These are phyloP conservation scores for Fraxinus ornus DNA, from an alignment of 305 asterid species.

Conservation along the genomic window DNA sequence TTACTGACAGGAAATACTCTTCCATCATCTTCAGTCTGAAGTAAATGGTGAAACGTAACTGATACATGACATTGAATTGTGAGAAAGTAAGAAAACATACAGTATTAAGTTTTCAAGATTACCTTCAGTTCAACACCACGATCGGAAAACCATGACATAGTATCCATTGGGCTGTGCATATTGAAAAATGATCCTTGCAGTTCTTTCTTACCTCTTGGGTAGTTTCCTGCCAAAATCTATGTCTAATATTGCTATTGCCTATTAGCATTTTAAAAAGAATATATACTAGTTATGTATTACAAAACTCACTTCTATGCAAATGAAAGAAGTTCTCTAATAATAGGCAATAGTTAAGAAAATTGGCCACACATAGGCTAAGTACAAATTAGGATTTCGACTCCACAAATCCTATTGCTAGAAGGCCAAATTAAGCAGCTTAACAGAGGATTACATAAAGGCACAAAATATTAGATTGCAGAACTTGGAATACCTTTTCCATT, in stretches of 20 bases:
- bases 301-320: slow-evolving; percentile 1
- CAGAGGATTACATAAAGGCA: not conserved
- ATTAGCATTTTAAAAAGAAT: slow-evolving; percentile 14
- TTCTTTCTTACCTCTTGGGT: slow-evolving; percentile 92
- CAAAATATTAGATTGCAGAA: not conserved
- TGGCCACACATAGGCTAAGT: not conserved
- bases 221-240: slow-evolving; percentile 76
- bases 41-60: slow-evolving; percentile 23
- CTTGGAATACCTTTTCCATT: not conserved
- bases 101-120: slow-evolving; percentile 17
- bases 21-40: slow-evolving; percentile 82
- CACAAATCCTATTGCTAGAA: not conserved
- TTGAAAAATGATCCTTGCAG: slow-evolving; percentile 86
- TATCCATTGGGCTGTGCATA: slow-evolving; percentile 79
- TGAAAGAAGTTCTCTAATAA: slow-evolving; percentile 1
- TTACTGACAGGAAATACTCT: slow-evolving; percentile 86
- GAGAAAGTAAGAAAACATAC: slow-evolving; percentile 9
- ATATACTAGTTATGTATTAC: not conserved
- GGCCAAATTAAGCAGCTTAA: not conserved
- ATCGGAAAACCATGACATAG: slow-evolving; percentile 89
- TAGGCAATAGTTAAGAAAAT: slow-evolving; percentile 1
- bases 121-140: slow-evolving; percentile 83
- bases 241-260: slow-evolving; percentile 19
- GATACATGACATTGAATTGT: not conserved
- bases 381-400: not conserved